Evolutionary conservation across 805 yeast species (phyloP).

Genomic region (Candida maltosa): DNA sequence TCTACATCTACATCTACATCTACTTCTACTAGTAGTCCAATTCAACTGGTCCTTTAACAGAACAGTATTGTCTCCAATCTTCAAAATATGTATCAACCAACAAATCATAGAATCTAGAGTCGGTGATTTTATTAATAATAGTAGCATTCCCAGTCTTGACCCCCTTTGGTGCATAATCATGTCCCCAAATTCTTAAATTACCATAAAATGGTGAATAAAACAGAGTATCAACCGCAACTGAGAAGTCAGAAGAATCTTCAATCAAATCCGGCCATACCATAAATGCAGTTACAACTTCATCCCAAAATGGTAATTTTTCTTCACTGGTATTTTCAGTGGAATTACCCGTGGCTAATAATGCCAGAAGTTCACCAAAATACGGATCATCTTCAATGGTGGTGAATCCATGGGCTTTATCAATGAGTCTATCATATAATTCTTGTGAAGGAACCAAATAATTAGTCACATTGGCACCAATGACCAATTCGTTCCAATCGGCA

Average conservation of each 20-base stretch:
- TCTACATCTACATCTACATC: no score
- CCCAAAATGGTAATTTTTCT: constrained; percentile 40
- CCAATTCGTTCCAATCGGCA: constrained; percentile 36
- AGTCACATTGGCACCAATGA: constrained; percentile 42
- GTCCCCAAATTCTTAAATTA: constrained; percentile 33
- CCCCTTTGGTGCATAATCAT: constrained; percentile 34
- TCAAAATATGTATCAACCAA: constrained; percentile 28
- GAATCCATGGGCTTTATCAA: constrained; percentile 33
- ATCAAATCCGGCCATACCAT: constrained; percentile 35
- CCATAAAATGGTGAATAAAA: constrained; percentile 43
- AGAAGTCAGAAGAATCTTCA: constrained; percentile 22
- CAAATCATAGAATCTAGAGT: constrained; percentile 23
- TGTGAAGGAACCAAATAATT: constrained; percentile 39
- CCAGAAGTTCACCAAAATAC: constrained; percentile 23
- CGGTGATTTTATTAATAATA: constrained; percentile 28
- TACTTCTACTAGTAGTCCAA: constrained; percentile 6
- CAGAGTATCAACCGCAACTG: constrained; percentile 36
- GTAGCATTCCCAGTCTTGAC: constrained; percentile 34
- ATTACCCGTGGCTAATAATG: constrained; percentile 33
- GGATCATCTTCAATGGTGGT: constrained; percentile 22
- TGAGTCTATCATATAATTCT: constrained; percentile 28
- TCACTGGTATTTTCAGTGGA: constrained; percentile 24
- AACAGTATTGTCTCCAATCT: constrained; percentile 38
- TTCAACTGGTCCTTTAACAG: constrained; percentile 6
- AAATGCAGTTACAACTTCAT: constrained; percentile 37